phyloP scores from a whole-genome alignment of 495 filamentous ascomycete genomes.

The Aspergillus panamensis region DNA sequence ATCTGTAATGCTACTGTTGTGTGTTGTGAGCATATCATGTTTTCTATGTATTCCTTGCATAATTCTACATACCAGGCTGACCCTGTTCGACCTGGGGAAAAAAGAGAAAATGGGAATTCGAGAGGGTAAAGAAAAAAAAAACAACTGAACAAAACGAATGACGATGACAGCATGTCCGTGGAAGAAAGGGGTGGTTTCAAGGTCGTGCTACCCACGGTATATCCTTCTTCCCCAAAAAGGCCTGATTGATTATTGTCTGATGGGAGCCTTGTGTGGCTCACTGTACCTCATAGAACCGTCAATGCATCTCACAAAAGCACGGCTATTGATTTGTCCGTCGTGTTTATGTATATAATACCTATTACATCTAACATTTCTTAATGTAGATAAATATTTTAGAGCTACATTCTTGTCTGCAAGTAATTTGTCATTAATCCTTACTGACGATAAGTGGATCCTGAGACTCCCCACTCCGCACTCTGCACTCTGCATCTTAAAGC shows the following conservation, averaged over 20 bases:
- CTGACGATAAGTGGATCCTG: background rate
- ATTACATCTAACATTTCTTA: constrained; percentile 12
- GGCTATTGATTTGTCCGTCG: constrained; percentile 17
- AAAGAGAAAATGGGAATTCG: background rate
- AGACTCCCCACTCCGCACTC: too few species aligned
- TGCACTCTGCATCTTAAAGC: background rate
- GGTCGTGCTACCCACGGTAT: background rate
- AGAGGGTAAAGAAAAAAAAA: constrained; percentile 10
- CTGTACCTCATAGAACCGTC: constrained; percentile 23
- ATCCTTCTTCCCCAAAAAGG: constrained; percentile 7
- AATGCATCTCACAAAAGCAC: constrained; percentile 16
- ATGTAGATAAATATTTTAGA: constrained; percentile 2
- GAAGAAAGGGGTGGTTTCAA: background rate
- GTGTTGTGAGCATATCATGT: constrained; percentile 9
- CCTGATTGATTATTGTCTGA: constrained; percentile 6
- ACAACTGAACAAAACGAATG: constrained; percentile 4
- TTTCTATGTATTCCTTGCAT: constrained; percentile 18
- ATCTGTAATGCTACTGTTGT: constrained; percentile 17
- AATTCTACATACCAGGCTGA: background rate
- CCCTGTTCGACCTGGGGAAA: background rate
- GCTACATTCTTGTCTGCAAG: background rate
- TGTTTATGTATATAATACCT: constrained; percentile 28
- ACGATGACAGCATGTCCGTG: constrained; percentile 3
- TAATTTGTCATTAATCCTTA: background rate
- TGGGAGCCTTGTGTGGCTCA: constrained; percentile 8